phyloP scores from a whole-genome alignment of 805 yeast genomes.

The Pichia ethanolica region DNA sequence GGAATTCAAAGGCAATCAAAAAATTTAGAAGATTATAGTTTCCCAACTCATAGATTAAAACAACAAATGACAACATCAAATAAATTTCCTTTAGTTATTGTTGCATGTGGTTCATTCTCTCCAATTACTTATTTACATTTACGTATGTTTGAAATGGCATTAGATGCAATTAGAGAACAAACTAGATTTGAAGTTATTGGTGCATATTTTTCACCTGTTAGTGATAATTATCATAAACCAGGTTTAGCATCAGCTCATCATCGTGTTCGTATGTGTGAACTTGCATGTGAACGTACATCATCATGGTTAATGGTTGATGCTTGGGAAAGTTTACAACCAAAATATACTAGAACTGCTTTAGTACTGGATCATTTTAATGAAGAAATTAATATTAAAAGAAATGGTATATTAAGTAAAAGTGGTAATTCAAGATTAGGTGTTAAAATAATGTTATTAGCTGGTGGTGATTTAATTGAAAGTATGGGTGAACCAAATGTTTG shows the following conservation, averaged over 20 bases:
- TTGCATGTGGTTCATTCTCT: constrained; percentile 95
- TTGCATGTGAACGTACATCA: constrained; percentile 94
- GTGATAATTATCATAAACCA: constrained; percentile 86
- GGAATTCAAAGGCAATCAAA: constrained; percentile 88
- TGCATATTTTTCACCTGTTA: constrained; percentile 92
- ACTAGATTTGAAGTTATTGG: constrained; percentile 94
- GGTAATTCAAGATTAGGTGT: constrained; percentile 60
- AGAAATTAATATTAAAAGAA: constrained; percentile 84
- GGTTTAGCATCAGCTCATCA: constrained; percentile 87
- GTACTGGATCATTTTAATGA: constrained; percentile 95
- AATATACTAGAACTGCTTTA: constrained; percentile 88
- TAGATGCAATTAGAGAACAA: constrained; percentile 85
- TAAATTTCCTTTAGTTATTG: constrained; percentile 85
- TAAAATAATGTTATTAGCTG: constrained; percentile 92
- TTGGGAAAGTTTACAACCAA: constrained; percentile 92
- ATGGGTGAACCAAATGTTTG: constrained; percentile 99
- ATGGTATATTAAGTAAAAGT: constrained; percentile 58
- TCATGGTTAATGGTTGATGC: constrained; percentile 99
- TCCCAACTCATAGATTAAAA: constrained; percentile 83
- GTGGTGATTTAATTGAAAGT: constrained; percentile 94
- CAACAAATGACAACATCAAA: constrained; percentile 60
- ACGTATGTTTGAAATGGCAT: constrained; percentile 98
- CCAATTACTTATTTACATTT: constrained; percentile 93
- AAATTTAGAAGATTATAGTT: constrained; percentile 56
- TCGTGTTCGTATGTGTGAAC: constrained; percentile 95